Percentiles rank a stretch among this genome's conserved stretches.
These are phyloP conservation scores for Fraxinus cuspidata DNA, from an alignment of 257 asterid genomes.

Conservation along the genomic window DNA sequence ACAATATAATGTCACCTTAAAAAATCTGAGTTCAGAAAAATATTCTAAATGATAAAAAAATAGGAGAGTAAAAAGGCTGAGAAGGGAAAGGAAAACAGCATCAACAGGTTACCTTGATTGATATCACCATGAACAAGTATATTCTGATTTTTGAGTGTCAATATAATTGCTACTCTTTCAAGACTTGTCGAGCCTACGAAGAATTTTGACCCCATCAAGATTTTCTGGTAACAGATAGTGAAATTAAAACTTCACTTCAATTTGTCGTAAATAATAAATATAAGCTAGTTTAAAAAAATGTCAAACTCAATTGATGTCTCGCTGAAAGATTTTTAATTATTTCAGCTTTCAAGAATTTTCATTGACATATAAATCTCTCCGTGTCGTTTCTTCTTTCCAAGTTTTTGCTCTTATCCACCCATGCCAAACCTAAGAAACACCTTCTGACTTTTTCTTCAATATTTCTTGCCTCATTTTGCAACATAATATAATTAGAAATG, in stretches of 20 bases:
- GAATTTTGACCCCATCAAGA: too few relatives aligned
- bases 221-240: too few relatives aligned
- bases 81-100: conserved; percentile 11
- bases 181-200: too few relatives aligned
- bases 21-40: conserved; percentile 86
- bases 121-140: too few relatives aligned
- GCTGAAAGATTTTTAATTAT: too few relatives aligned
- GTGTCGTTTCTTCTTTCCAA: conserved; percentile 60
- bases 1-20: too few relatives aligned
- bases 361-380: background rate
- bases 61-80: conserved; percentile 18
- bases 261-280: too few relatives aligned
- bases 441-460: conserved; percentile 68
- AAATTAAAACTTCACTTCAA: too few relatives aligned
- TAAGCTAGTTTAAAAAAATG: too few relatives aligned
- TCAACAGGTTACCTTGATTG: conserved; percentile 63
- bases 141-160: too few relatives aligned
- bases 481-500: background rate
- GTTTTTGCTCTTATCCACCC: conserved; percentile 85
- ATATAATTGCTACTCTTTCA: too few relatives aligned
- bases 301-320: too few relatives aligned
- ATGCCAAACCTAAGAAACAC: conserved; percentile 68
- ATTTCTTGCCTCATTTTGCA: conserved; percentile 86
- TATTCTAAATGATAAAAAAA: conserved; percentile 46
- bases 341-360: background rate